Evolutionary conservation across 2,329 filamentous ascomycete species (phyloP), one percentile per base, ranked within the genome.

Genomic region (Sporothrix pseudoabietina): DNA sequence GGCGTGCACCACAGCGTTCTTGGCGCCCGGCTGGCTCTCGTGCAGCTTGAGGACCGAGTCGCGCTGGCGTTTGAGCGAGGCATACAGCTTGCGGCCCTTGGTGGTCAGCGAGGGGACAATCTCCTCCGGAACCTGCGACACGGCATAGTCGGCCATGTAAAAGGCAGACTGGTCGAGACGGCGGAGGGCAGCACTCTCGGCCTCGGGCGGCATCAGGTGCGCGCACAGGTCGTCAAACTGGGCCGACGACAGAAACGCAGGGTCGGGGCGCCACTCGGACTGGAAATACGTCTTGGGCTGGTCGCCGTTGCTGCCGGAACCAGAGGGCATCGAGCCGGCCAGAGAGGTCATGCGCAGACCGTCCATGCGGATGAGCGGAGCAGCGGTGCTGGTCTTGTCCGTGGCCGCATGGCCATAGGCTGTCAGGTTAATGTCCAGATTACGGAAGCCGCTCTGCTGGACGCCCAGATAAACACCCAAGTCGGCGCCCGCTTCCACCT

Each of bases 281-380:
- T 74, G 68, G 54, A 66, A 76, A 68, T 76, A 76, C 4, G 75
- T 75, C 70, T 76, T 76, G 26, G 75, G 71, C 59, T 55, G 72
- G 68, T 35, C 35, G 8, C 30, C 49, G 19, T 47, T 32, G 30
- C 5, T 32, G 52, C 32, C 47, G 19, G 26, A 47, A 6, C 54
- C 69, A 5, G 66, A 35, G 1, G 70, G 54, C 72, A 76, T 75
- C 54, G 59, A 72, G 4, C 75, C 75, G 1, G 73, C 75, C 26
- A 76, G 72, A 5, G 75, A 76, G 1, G 75, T 75, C 75, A 76
- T 76, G 49, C 75, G 74, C 39, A 76, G 57, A 44, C 75, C 75
- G 6, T 74, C 73, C 75, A 76, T 76, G 61, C 72, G 73, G 30
- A 76, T 76, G 3, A 74, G 72, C 1, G 59, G n/a, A 3, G 71